Evolutionary conservation across 495 filamentous ascomycete genomes (phyloP).

Genomic region (Bryoglossum gracile): DNA sequence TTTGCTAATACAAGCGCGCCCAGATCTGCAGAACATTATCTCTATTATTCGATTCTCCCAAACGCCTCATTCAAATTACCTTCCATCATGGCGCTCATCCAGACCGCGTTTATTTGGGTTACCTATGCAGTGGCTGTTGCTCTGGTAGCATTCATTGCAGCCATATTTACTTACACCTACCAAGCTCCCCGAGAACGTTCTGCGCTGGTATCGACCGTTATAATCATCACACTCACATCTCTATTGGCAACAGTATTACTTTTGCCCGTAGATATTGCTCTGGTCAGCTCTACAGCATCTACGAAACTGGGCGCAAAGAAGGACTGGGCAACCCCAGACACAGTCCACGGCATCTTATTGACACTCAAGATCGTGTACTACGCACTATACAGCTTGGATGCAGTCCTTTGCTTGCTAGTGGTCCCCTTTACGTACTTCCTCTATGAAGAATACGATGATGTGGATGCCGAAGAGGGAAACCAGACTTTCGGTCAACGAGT

Average conservation of each 20-base stretch:
- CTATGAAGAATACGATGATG: conserved; percentile 94
- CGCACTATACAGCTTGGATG: conserved; percentile 83
- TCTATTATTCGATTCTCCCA: conserved; percentile 1
- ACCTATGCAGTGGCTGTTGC: conserved; percentile 77
- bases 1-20: too few relatives aligned
- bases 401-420: conserved; percentile 80
- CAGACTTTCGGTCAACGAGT: conserved; percentile 61
- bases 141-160: conserved; percentile 61
- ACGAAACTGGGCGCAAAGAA: conserved; percentile 75
- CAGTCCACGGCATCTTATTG: conserved; percentile 65
- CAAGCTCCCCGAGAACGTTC: conserved; percentile 84
- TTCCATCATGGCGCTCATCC: conserved; percentile 46
- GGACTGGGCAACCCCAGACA: conserved; percentile 81
- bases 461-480: conserved; percentile 67
- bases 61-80: conserved; percentile 1
- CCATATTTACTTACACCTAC: conserved; percentile 78
- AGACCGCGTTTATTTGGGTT: conserved; percentile 83
- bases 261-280: conserved; percentile 88
- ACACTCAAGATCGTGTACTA: conserved; percentile 90
- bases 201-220: conserved; percentile 67
- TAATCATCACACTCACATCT: conserved; percentile 75
- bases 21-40: neutral
- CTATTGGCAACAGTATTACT: conserved; percentile 89
- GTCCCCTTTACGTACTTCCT: conserved; percentile 97
- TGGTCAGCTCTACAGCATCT: conserved; percentile 81